These are phyloP conservation scores for Thuja plicata DNA, from an alignment of 83 land plant species.

Conservation along the genomic window DNA sequence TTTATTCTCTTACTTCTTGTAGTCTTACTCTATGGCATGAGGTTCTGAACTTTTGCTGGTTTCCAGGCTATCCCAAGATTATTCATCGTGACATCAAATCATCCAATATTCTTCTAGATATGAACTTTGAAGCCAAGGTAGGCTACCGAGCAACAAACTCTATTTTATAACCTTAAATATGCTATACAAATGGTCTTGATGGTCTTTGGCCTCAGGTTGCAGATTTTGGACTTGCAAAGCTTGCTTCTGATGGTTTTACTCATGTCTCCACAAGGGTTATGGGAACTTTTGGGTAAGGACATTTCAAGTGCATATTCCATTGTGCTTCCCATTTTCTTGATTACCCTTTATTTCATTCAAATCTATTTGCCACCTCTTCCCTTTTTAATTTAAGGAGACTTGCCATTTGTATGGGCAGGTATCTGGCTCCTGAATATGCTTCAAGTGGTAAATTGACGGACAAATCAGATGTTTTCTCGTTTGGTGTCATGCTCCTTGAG, in stretches of 20 bases:
- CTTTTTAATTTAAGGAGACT: not conserved
- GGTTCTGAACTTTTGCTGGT: constrained; percentile 11
- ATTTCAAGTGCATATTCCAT: constrained; percentile 4
- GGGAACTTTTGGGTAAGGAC: constrained; percentile 94
- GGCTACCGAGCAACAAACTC: constrained; percentile 2
- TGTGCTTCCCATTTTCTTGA: constrained; percentile 1
- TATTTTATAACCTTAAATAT: not conserved
- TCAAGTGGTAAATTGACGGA: constrained; percentile 84
- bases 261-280: constrained; percentile 95
- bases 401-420: constrained; percentile 32
- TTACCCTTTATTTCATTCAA: not conserved
- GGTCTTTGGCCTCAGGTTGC: constrained; percentile 65
- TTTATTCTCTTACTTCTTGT: not conserved
- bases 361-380: not conserved
- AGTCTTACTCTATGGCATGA: not conserved
- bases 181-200: not conserved
- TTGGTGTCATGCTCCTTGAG: constrained; percentile 88
- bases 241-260: constrained; percentile 75
- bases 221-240: constrained; percentile 95
- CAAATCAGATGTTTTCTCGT: constrained; percentile 90
- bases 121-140: constrained; percentile 88
- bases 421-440: constrained; percentile 93
- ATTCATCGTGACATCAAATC: constrained; percentile 88
- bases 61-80: constrained; percentile 68
- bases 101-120: constrained; percentile 77